Conservation (phyloP, 148 eudicot genomes). For the Vaccinium darrowii region DNA sequence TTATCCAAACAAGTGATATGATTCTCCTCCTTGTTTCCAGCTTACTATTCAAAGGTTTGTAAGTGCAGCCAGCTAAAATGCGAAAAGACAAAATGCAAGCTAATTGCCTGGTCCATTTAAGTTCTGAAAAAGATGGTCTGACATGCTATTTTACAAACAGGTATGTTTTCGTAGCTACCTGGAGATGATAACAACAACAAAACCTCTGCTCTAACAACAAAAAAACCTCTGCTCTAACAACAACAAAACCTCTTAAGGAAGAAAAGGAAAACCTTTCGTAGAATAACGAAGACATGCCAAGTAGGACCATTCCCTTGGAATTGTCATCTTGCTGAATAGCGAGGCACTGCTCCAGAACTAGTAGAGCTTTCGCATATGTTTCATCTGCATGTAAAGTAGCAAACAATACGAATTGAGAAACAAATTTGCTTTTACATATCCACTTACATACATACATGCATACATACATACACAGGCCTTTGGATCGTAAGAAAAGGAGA, state of each 20-base stretch:
- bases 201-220: background rate
- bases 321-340: slow-evolving; percentile 60
- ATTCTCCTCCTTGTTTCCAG: background rate
- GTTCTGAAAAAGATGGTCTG: background rate
- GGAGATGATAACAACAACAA: background rate
- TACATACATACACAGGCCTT: background rate
- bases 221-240: background rate
- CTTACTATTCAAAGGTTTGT: background rate
- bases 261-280: slow-evolving; percentile 54
- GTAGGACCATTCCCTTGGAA: slow-evolving; percentile 66
- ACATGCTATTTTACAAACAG: background rate
- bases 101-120: background rate
- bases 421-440: background rate
- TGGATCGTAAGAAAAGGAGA: background rate
- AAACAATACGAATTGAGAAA: background rate
- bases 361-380: slow-evolving; percentile 61
- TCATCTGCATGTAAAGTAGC: slow-evolving; percentile 49
- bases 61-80: background rate
- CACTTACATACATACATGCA: background rate
- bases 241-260: background rate
- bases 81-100: background rate
- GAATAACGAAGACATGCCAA: slow-evolving; percentile 72
- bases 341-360: slow-evolving; percentile 83
- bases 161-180: background rate
- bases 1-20: background rate